phyloP scores from a whole-genome alignment of 2,329 filamentous ascomycete genomes.

The Remersonia thermophila region DNA sequence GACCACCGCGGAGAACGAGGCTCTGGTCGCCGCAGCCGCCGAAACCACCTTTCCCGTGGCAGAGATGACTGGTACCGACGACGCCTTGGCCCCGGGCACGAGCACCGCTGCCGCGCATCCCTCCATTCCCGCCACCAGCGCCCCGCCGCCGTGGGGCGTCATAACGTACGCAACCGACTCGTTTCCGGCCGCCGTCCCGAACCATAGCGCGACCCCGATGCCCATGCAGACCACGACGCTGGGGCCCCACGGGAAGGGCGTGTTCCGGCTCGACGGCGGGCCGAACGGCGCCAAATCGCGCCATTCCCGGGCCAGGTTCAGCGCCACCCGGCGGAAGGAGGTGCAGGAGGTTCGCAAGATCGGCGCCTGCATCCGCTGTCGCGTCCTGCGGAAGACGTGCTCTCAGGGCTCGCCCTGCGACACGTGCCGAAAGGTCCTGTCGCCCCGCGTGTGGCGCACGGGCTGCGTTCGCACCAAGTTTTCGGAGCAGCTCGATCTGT shows the following conservation, averaged over 20 bases:
- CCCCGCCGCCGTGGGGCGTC: conserved; percentile 38
- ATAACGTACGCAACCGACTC: conserved; percentile 36
- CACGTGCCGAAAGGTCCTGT: conserved; percentile 50
- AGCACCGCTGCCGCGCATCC: conserved; percentile 5
- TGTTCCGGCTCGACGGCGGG: conserved; percentile 41
- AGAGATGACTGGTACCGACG: conserved; percentile 9
- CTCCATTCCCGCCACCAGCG: conserved; percentile 7
- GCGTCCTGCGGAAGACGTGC: conserved; percentile 54
- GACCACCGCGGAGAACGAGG: not conserved
- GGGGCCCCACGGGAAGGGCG: conserved; percentile 29
- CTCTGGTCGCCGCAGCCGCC: too few species aligned
- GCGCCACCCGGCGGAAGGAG: conserved; percentile 45
- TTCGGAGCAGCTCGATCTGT: conserved; percentile 49
- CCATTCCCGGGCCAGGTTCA: conserved; percentile 46
- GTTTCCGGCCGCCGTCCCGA: conserved; percentile 19
- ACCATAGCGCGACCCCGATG: conserved; percentile 3
- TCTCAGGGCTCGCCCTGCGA: conserved; percentile 51
- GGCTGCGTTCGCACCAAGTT: conserved; percentile 51
- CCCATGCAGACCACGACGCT: conserved; percentile 11
- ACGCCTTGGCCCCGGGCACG: not conserved
- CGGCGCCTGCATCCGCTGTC: conserved; percentile 53
- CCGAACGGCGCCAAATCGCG: conserved; percentile 35
- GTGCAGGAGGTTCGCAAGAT: conserved; percentile 53
- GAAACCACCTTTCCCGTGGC: conserved; percentile 8
- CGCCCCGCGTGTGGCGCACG: conserved; percentile 52